Base-by-base conservation (phyloP, 805 yeast species). In the Yarrowia divulgata region DNA sequence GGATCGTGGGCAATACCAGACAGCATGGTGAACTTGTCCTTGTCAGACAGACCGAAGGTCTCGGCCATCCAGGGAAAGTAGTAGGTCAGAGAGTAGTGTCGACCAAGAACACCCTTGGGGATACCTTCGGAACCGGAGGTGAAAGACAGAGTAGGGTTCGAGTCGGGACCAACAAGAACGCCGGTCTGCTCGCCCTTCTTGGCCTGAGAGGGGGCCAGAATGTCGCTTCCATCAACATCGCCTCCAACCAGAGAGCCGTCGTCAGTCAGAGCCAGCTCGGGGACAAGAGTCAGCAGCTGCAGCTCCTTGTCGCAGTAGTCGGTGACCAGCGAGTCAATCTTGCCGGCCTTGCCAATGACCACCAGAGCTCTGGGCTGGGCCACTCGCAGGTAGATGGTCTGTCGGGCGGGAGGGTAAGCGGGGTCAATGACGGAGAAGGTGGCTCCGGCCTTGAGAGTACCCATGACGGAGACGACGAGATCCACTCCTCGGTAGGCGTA, bases 1-100 rank as follows among this genome's bases (percentile, higher is more conserved):
- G 99, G 99, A 80, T 95, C 99, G 78, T 95, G 99, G 0, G 99
- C 99, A 78, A 95, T 95, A 76, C 99, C 99, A 9, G 97, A 90
- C 71, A 95, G 85, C 99, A 95, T 95, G 23, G 99, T 95, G 82
- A 95, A 95, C 76, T 84, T 90, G 79, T 96, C 99, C 43, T 87
- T 84, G 68, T 85, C 89, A 50, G 90, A 84, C 48, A 95, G 84
- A 42, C 88, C 87, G 75, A 95, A 95, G 55, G 89, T 85, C 78
- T 91, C 80, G 19, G 98, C 84, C 99, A 95, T 95, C 99, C 99
- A 95, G 45, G 97, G 97, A 85, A 95, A 95, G 81, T 95, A 95
- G 82, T 95, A 95, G 1, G 99, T 97, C 71, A 95, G 82, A 0
- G 98, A 94, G 80, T 88, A 96, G 77, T 95, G 99, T 81, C 99